These are phyloP conservation scores for Pyracantha coccinea DNA, from an alignment of 331 rosid genomes.

Conservation along the genomic window DNA sequence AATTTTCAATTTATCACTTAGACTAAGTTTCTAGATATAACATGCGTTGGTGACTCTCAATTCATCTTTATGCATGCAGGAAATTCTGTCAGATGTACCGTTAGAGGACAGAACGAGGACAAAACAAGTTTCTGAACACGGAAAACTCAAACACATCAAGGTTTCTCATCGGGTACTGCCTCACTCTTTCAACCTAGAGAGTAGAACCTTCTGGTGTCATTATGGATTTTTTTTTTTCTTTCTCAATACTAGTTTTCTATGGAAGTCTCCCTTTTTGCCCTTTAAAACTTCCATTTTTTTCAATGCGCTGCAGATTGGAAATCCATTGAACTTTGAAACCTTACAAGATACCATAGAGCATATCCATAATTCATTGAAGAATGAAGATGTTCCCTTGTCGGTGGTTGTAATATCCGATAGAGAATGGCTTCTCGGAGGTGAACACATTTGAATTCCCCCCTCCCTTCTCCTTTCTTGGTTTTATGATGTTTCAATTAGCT, in stretches of 20 bases:
- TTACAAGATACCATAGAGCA: slow-evolving; percentile 56
- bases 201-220: slow-evolving; percentile 9
- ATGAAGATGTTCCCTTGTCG: slow-evolving; percentile 54
- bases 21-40: background rate
- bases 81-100: slow-evolving; percentile 66
- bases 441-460: background rate
- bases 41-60: background rate
- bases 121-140: slow-evolving; percentile 25
- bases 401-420: slow-evolving; percentile 79
- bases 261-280: background rate
- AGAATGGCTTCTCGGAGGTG: slow-evolving; percentile 90
- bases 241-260: background rate
- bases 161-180: slow-evolving; percentile 80
- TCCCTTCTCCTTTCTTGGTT: background rate
- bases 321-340: slow-evolving; percentile 79
- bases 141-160: slow-evolving; percentile 53
- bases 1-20: background rate
- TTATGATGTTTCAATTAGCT: background rate
- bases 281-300: background rate
- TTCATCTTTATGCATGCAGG: slow-evolving; percentile 43
- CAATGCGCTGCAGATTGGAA: slow-evolving; percentile 54
- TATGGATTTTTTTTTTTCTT: background rate
- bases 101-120: slow-evolving; percentile 57
- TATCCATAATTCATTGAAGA: slow-evolving; percentile 49
- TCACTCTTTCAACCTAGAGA: slow-evolving; percentile 6